Conservation (phyloP, 2,329 filamentous ascomycete genomes). For the Aspergillus sp. region DNA sequence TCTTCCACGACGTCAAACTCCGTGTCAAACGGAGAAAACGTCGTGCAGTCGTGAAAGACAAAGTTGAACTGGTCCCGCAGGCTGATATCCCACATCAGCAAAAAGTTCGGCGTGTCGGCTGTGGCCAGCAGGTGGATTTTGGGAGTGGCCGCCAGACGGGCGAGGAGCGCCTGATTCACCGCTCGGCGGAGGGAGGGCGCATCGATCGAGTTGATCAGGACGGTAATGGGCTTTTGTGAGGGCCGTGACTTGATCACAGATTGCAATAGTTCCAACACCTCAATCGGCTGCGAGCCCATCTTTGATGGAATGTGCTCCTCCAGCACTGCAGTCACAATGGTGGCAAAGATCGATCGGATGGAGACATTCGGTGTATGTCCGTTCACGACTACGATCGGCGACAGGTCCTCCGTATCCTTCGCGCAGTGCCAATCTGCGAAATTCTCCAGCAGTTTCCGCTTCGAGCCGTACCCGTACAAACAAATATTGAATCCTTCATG, state of each 20-base stretch:
- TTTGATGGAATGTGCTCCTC: conserved; percentile 44
- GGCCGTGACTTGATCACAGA: conserved; percentile 55
- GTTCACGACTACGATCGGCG: conserved; percentile 78
- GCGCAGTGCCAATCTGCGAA: conserved; percentile 71
- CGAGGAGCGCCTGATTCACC: conserved; percentile 67
- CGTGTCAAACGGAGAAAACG: conserved; percentile 69
- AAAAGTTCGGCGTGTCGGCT: conserved; percentile 82
- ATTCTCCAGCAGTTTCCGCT: conserved; percentile 68
- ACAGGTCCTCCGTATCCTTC: conserved; percentile 30
- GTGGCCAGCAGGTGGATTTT: conserved; percentile 73
- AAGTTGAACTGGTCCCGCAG: conserved; percentile 82
- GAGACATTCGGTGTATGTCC: conserved; percentile 62
- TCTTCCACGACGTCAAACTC: conserved; percentile 86
- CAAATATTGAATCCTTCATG: conserved; percentile 84
- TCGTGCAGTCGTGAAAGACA: conserved; percentile 90
- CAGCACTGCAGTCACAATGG: conserved; percentile 62
- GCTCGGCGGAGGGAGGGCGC: conserved; percentile 70
- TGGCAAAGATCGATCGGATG: conserved; percentile 48
- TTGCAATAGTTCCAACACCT: conserved; percentile 67
- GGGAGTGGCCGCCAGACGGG: conserved; percentile 71
- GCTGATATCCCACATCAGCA: conserved; percentile 84
- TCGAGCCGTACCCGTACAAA: conserved; percentile 89
- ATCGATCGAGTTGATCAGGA: conserved; percentile 87
- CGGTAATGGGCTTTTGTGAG: conserved; percentile 50
- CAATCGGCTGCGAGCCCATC: conserved; percentile 62